Conservation (phyloP, 169 alveolate genomes). For the Babesia bigemina region DNA sequence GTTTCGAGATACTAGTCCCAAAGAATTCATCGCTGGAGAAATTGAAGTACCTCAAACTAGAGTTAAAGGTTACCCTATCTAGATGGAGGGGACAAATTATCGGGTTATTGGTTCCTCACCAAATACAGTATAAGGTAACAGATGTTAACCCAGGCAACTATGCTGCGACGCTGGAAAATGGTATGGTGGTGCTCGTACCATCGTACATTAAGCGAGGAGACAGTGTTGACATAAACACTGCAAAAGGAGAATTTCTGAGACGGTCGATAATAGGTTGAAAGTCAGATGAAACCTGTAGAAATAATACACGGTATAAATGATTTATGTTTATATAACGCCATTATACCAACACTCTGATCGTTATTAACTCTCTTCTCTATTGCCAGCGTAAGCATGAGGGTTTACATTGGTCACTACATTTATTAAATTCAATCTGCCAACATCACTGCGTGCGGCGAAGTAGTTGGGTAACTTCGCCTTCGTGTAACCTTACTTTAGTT, state of each 20-base stretch:
- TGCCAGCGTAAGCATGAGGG: no score
- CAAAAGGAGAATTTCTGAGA: conserved; percentile 56
- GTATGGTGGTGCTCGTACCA: conserved; percentile 54
- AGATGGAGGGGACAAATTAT: conserved; percentile 44
- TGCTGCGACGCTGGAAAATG: conserved; percentile 68
- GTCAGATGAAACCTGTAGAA: no score
- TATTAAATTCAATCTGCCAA: no score
- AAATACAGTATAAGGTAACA: conserved; percentile 50
- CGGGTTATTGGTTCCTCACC: conserved; percentile 43
- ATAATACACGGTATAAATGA: background rate
- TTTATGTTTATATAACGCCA: no score
- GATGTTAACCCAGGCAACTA: conserved; percentile 51
- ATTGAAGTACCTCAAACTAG: conserved; percentile 49
- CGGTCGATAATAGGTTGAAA: conserved; percentile 31
- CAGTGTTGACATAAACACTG: conserved; percentile 49
- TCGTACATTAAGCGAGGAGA: conserved; percentile 61
- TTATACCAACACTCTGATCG: no score
- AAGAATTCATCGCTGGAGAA: conserved; percentile 16
- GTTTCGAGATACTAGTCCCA: conserved; percentile 16
- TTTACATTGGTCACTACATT: no score
- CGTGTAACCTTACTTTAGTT: no score
- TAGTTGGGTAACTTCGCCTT: no score
- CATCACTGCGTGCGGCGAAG: no score
- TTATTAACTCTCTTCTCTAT: no score
- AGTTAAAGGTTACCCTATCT: conserved; percentile 40